Conservation (phyloP, 2,329 filamentous ascomycete species). For the Fusarium succisae region DNA sequence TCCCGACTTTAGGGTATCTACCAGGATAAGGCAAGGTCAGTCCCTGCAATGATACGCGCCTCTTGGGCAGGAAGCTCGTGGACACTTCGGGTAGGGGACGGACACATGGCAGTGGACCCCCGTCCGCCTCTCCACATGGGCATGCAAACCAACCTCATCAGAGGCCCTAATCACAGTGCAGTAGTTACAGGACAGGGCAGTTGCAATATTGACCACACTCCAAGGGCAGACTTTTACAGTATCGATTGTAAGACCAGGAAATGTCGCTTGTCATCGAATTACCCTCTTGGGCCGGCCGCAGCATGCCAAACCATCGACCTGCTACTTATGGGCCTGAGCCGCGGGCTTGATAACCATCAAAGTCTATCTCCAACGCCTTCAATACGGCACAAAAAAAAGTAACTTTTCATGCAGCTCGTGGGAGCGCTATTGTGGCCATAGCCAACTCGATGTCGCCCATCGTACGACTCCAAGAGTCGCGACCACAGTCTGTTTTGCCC, state of each 20-base stretch:
- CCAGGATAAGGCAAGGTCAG: conserved; percentile 15
- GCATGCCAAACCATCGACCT: conserved; percentile 26
- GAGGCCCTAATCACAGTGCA: conserved; percentile 15
- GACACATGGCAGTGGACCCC: conserved; percentile 42
- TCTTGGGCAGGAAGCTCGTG: conserved; percentile 30
- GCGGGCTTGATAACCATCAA: conserved; percentile 19
- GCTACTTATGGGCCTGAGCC: conserved; percentile 16
- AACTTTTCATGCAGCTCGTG: conserved; percentile 28
- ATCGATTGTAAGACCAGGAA: conserved; percentile 4
- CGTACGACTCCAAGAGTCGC: conserved; percentile 37
- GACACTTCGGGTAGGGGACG: conserved; percentile 30
- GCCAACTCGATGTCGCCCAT: conserved; percentile 25
- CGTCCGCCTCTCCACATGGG: conserved; percentile 29
- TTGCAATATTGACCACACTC: conserved; percentile 8
- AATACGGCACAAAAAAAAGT: conserved; percentile 27
- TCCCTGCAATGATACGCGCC: conserved; percentile 28
- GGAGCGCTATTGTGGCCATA: conserved; percentile 15
- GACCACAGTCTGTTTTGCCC: conserved; percentile 29
- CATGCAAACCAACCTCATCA: conserved; percentile 36
- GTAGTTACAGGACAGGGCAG: neutral
- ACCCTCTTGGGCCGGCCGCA: conserved; percentile 24
- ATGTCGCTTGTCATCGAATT: conserved; percentile 14
- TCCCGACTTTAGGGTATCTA: conserved; percentile 10
- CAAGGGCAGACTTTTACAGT: neutral
- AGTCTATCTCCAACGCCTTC: conserved; percentile 24